phyloP scores from a whole-genome alignment of 768 basidiomycete species.

The Leucocoprinus sp. region DNA sequence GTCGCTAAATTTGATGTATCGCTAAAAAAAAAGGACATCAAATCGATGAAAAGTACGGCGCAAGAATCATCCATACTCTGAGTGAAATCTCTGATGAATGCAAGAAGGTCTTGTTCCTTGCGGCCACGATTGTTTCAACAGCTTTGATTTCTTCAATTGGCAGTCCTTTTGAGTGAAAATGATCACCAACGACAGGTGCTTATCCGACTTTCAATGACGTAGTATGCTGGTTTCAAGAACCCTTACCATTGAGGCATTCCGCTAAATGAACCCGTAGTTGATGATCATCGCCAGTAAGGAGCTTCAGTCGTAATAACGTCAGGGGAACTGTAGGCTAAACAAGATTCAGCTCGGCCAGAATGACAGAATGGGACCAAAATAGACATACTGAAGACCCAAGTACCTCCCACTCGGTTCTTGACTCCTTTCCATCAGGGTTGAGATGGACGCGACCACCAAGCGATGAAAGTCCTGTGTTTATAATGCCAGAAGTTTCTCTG shows the following conservation, averaged over 20 bases:
- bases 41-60: background rate
- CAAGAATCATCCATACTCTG: constrained; percentile 33
- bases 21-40: constrained; percentile 25
- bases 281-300: constrained; percentile 61
- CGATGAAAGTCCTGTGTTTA: constrained; percentile 34
- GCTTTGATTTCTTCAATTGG: constrained; percentile 20
- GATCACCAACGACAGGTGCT: constrained; percentile 67
- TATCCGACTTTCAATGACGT: constrained; percentile 2
- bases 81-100: constrained; percentile 54
- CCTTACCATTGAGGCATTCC: constrained; percentile 37
- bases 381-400: constrained; percentile 48
- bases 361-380: background rate
- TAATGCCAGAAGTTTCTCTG: constrained; percentile 26
- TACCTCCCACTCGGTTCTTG: constrained; percentile 50
- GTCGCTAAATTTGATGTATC: constrained; percentile 36
- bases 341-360: constrained; percentile 5
- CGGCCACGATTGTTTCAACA: constrained; percentile 12
- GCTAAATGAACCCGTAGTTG: constrained; percentile 64
- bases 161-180: constrained; percentile 34
- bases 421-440: constrained; percentile 24
- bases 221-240: background rate
- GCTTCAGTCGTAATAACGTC: constrained; percentile 46
- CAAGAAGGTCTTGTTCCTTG: constrained; percentile 45
- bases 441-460: constrained; percentile 40
- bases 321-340: constrained; percentile 36